Evolutionary conservation across 2,329 filamentous ascomycete species (phyloP), one percentile per base, ranked within the genome.

Genomic region (Pleochaeta shiraiana): DNA sequence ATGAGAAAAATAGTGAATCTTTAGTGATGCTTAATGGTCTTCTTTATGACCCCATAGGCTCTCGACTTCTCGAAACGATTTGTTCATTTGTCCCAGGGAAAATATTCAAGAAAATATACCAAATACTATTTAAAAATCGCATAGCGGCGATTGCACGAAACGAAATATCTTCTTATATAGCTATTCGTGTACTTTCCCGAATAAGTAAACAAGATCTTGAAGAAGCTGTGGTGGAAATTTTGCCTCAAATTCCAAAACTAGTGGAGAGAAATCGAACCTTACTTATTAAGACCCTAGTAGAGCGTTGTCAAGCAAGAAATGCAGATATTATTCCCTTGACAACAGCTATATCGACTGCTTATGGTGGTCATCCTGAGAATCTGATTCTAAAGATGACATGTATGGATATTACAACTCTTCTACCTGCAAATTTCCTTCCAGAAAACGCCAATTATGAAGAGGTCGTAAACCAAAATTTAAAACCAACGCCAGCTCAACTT

Each of bases 11-110:
- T 19, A 83, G 83, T 1, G 87, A 88, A 37, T 86, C 85, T 61
- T 87, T 88, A 3, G 81, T 83, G 19, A 95, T 97, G 72, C 81
- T 97, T 72, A 90, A 88, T 70, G 85, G 87, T 65, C 82, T 97
- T 72, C 79, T 96, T 30, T 97, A 96, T 74, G 90, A 97, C 71
- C 80, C 87, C 1, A 85, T 97, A 63, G 93, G 93, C 19, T 96
- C 92, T 3, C 86, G 92, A 55, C 79, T 98, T 1, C 79, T 97
- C 26, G 93, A 98, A 76, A 89, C 86, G 0, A 85, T 98, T 67
- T 82, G 96, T 67, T 81, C 84, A 30, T 81, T 87, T 71, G 83
- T 86, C 19, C 90, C 93, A 0, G 90, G 88, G 53, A 95, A 93
- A 75, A 76, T 90, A 37, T 98, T 97, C 81, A 96, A 95, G 74